Base-by-base conservation (phyloP, 768 basidiomycete genomes). In the Termitomyces bulborhizus region DNA sequence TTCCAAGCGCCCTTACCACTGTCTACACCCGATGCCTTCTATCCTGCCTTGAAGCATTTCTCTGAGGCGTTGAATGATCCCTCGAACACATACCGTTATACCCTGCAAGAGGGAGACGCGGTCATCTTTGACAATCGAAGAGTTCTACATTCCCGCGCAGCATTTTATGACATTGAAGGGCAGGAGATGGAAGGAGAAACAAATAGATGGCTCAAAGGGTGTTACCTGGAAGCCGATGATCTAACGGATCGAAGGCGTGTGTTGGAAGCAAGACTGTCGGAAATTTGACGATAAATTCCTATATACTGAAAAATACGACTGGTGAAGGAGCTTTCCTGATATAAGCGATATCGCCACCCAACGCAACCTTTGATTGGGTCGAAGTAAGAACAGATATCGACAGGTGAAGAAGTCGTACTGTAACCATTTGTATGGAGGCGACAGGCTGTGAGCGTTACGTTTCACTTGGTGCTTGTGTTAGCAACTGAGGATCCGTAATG, bases 71-170 rank as follows among this genome's bases (percentile, higher is more conserved):
- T 94, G 2, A 79, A 85, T 50, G 75, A 78, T 16, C 73, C 76
- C 0, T 62, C 61, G 11, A 78, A 76, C 26, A 76, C 75, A 41
- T 88, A 79, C 56, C 68, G 80, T 59, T 86, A 90, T 69, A 83
- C 80, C 46, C 71, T 98, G 43, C 67, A 72, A 31, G 91, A 94
- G 69, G 92, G 93, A 31, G 92, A 96, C 57, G 85, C 86, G 5
- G 93, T 90, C 18, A 49, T 96, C 9, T 99, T 99, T 61, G 95
- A 98, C 65, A 99, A 98, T 63, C 76, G 94, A 26, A 76, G 96
- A 15, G 83, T 96, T 3, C 68, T 98, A 57, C 96, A 99, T 68
- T 93, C 90, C 0, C 74, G 96, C 24, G 88, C 85, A 0, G 86
- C 84, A 12, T 98, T 98, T 65, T 73, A 78, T 36, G 72, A 74